A percentile compares a stretch with the other conserved stretches of the same genome.
Conservation (phyloP, 345 rosid genomes). For the Citropsis articulata region DNA sequence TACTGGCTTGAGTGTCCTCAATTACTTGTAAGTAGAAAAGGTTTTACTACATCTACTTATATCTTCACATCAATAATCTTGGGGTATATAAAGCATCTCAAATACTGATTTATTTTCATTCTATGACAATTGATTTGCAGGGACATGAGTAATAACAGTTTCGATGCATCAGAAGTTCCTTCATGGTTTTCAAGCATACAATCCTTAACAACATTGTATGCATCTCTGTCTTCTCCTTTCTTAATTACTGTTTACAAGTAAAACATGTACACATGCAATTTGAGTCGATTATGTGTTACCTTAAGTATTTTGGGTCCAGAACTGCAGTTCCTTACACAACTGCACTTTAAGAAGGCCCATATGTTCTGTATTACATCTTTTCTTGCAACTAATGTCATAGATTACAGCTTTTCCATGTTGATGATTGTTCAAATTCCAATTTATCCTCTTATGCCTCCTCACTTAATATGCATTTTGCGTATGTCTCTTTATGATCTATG, state of each 20-base stretch:
- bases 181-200: constrained; percentile 49
- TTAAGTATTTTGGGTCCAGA: too few relatives aligned
- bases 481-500: background rate
- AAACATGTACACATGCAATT: background rate
- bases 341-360: background rate
- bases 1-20: constrained; percentile 45
- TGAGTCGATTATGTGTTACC: background rate
- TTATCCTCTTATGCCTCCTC: background rate
- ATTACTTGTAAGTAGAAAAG: constrained; percentile 55
- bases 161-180: constrained; percentile 47
- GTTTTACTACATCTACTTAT: background rate
- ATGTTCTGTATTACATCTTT: background rate
- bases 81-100: background rate
- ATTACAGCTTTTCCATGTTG: background rate
- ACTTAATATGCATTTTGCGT: background rate
- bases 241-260: background rate
- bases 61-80: background rate
- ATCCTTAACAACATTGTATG: constrained; percentile 73
- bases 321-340: background rate
- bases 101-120: background rate
- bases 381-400: background rate
- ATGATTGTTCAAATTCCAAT: background rate
- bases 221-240: constrained; percentile 14
- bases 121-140: constrained; percentile 37
- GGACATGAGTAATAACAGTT: constrained; percentile 78